Evolutionary conservation across 352 stramenopile species (phyloP).

Genomic region (Nothophytophthora sp.): DNA sequence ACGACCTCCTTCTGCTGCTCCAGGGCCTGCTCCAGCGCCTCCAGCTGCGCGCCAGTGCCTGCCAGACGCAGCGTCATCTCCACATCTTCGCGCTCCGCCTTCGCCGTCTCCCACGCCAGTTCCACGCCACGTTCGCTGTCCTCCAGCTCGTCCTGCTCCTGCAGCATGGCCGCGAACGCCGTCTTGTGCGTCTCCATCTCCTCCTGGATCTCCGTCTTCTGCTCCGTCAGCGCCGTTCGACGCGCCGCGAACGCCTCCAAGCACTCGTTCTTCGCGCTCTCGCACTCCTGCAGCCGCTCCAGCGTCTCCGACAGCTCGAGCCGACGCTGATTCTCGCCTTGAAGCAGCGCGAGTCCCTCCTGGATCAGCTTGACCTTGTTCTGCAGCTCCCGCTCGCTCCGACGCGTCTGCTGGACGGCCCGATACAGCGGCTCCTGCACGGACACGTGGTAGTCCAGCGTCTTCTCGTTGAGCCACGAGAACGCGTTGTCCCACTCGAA

Average conservation of each 20-base stretch:
- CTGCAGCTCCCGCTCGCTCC: slow-evolving; percentile 29
- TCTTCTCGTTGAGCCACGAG: slow-evolving; percentile 87
- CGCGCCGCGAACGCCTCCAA: slow-evolving; percentile 26
- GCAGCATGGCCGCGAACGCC: slow-evolving; percentile 34
- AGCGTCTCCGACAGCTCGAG: slow-evolving; percentile 36
- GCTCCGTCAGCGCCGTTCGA: slow-evolving; percentile 31
- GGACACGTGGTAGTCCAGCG: slow-evolving; percentile 82
- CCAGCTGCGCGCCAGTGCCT: slow-evolving; percentile 43
- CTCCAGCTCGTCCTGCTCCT: slow-evolving; percentile 56
- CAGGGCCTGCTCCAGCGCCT: slow-evolving; percentile 26
- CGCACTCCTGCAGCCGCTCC: slow-evolving; percentile 34
- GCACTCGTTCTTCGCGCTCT: slow-evolving; percentile 38
- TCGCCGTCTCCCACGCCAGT: slow-evolving; percentile 38
- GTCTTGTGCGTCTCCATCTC: slow-evolving; percentile 64
- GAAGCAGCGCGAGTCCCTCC: slow-evolving; percentile 35
- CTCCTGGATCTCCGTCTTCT: slow-evolving; percentile 46
- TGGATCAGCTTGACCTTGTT: slow-evolving; percentile 22
- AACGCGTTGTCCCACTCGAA: slow-evolving; percentile 88
- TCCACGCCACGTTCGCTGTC: slow-evolving; percentile 33
- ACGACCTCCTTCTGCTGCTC: slow-evolving; percentile 22
- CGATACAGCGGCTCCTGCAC: slow-evolving; percentile 58
- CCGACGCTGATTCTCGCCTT: slow-evolving; percentile 32
- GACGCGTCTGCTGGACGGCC: slow-evolving; percentile 36
- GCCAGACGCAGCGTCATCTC: slow-evolving; percentile 71
- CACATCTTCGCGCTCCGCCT: slow-evolving; percentile 57